Evolutionary conservation across 2,329 filamentous ascomycete genomes (phyloP), one percentile per base, ranked within the genome.

Genomic region (Xylaria sp.): DNA sequence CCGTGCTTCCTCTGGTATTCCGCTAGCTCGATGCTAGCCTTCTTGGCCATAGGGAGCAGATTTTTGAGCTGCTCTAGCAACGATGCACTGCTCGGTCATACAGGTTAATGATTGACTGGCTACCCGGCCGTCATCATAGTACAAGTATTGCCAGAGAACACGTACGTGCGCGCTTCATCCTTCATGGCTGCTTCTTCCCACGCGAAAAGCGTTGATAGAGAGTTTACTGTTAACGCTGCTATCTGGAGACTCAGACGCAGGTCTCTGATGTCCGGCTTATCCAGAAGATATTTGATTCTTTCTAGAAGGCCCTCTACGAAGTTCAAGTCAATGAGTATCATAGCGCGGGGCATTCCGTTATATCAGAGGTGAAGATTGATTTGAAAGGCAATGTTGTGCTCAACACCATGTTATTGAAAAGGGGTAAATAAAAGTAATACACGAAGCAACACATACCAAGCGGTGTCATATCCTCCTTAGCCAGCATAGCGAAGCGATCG

Each of bases 231-330:
- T 7, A 39, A 28, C 2, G 54, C 20, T 3, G 65, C 65, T 12
- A 41, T 23, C 51, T 62, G 68, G 13, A 70, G 31, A 39, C 60
- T 62, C 12, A 70, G 52, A 15, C 65, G 65, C 18, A 70, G 52
- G 34, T 67, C 61, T 41, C 25, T 65, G n/a, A 70, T 41, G 6
- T 70, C 65, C 28, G 68, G 68, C 25, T 65, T 70, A 31, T 63
- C 54, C 10, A 70, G 41, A 25, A 70, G 39, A 23, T 64, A 68
- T n/a, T 25, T 68, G 12, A 68, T 60, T 12, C 61, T 58, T 28
- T 68, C 52, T 23, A 65, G 8, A 8, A 68, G n/a, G 3, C 56
- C 65, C 50, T 65, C 56, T 69, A 12, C 13, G 25, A 2, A 62
- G n/a, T 7, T 44, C 0, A 15, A 37, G 57, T 69, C 12, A 69